Percentiles rank a stretch among this genome's conserved stretches.
Conservation (phyloP, 331 rosid species). For the Malus hybrid region DNA sequence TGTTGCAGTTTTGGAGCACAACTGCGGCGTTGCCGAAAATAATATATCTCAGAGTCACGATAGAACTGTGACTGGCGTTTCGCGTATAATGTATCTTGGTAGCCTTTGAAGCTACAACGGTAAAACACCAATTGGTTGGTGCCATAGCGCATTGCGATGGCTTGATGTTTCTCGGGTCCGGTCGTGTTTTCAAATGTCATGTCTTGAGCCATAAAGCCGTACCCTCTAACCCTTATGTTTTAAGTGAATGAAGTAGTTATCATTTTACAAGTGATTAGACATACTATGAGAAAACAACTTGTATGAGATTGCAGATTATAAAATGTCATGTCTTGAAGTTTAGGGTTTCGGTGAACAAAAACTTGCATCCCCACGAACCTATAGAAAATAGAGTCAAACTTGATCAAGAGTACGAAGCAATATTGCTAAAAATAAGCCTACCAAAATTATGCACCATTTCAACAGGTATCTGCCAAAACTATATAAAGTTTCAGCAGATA, state of each 20-base stretch:
- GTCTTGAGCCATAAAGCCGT: conserved; percentile 37
- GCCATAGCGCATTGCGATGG: conserved; percentile 33
- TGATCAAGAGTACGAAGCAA: no score
- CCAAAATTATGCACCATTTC: no score
- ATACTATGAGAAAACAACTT: no score
- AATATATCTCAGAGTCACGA: conserved; percentile 33
- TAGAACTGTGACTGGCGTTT: conserved; percentile 35
- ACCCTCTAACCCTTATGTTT: conserved; percentile 40
- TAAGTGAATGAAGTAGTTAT: no score
- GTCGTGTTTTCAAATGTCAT: conserved; percentile 68
- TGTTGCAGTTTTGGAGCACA: conserved; percentile 34
- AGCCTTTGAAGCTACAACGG: conserved; percentile 39
- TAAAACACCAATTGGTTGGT: conserved; percentile 28
- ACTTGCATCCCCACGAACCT: not conserved
- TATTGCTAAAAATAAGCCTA: no score
- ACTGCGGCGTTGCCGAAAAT: conserved; percentile 32
- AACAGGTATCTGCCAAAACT: no score
- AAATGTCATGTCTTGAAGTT: no score
- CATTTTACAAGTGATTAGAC: no score
- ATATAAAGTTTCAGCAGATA: no score
- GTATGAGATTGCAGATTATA: no score
- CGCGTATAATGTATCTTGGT: conserved; percentile 42
- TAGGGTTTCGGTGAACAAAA: no score
- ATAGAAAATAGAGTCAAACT: no score
- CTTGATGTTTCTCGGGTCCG: conserved; percentile 35